Conservation (phyloP, 192 early-diverging fungal species). For the Allomyces arbusculus region DNA sequence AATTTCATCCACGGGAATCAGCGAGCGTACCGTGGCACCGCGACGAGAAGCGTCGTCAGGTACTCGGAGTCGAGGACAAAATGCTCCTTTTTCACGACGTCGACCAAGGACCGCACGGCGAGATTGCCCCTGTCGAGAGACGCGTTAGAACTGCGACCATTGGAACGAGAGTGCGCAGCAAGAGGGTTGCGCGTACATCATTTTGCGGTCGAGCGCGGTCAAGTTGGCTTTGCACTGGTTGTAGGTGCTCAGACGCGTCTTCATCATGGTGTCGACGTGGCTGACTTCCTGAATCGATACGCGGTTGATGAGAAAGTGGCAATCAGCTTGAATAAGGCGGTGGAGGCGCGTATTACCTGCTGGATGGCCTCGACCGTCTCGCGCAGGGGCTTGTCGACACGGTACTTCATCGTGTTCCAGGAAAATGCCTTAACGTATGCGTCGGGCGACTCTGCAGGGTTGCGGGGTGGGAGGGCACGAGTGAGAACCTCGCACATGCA, state of each 20-base stretch:
- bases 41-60: conserved; percentile 75
- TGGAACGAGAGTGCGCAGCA: no score
- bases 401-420: conserved; percentile 95
- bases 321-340: no score
- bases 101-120: conserved; percentile 63
- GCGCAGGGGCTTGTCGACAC: conserved; percentile 73
- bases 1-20: no score
- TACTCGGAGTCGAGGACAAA: conserved; percentile 86
- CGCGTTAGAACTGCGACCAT: no score
- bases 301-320: conserved; percentile 1
- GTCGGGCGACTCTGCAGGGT: conserved; percentile 56
- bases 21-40: conserved; percentile 61
- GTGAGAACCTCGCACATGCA: no score
- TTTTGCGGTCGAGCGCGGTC: conserved; percentile 61
- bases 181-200: conserved; percentile 27
- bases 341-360: conserved; percentile 23
- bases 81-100: conserved; percentile 79
- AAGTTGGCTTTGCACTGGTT: conserved; percentile 60
- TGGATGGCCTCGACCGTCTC: conserved; percentile 63
- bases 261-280: conserved; percentile 72
- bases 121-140: conserved; percentile 52
- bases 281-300: conserved; percentile 49
- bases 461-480: neutral
- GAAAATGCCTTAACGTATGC: conserved; percentile 67
- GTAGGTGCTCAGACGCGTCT: conserved; percentile 74